Evolutionary conservation across 2,329 filamentous ascomycete genomes (phyloP), one percentile per base, ranked within the genome.

Genomic region (Nemania diffusa): DNA sequence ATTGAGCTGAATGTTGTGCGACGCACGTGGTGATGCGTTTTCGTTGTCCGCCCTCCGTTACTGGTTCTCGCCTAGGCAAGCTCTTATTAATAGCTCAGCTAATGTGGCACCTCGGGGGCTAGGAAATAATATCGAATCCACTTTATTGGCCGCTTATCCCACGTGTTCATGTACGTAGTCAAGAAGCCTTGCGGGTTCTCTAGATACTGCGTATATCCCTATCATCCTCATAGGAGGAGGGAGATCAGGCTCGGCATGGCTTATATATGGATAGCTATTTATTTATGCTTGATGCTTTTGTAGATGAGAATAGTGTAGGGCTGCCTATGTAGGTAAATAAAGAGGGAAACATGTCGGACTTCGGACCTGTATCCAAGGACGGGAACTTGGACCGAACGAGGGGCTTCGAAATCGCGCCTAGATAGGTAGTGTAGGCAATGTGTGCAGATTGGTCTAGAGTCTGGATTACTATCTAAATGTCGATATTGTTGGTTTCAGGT

Each of bases 71-170:
- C 42, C 51, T 50, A n/a, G 42, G 44, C 55, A 24, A 20, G 60
- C 24, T 50, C 56, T 60, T 53, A 27, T 59, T n/a, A 50, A 57
- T 68, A 67, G 42, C 53, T 48, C 46, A 24, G 20, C 6, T 27
- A 26, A 50, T 27, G 46, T 5, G 7, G 46, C 17, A 50, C 46
- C 46, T 26, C 20, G 24, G 55, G 29, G 60, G n/a, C 29, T 24
- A 59, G 55, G 20, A 48, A 13, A 37, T 20, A 24, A 24, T 5
- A 29, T 52, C 29, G 37, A 37, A 26, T 20, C 42, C 60, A 63
- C 52, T n/a, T 64, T 57, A 65, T 61, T 68, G 61, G 62, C 57
- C 26, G 44, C 20, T 17, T 5, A 46, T 60, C 62, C 65, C 65
- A 68, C 65, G 65, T 68, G 65, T 63, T 9, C n/a, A 50, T 50